Evolutionary conservation across 306 rosid genomes (phyloP).

Genomic region (Medicago ruthenica): DNA sequence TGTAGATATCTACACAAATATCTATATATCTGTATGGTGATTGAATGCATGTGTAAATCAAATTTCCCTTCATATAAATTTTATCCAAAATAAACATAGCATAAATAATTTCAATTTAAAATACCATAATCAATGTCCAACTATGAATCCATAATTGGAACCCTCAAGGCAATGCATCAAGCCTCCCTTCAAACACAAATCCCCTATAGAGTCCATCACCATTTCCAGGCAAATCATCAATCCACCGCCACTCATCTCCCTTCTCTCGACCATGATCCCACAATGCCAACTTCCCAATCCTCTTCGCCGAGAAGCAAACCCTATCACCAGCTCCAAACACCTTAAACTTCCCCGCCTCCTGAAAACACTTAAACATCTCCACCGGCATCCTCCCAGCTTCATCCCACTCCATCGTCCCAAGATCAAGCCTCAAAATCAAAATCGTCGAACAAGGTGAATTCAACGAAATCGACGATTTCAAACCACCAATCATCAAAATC

Average conservation of each 20-base stretch:
- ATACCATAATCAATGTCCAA: conserved; percentile 41
- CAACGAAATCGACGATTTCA: conserved; percentile 74
- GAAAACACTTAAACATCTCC: conserved; percentile 79
- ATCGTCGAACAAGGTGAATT: conserved; percentile 82
- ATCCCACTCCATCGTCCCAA: conserved; percentile 79
- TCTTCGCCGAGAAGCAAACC: conserved; percentile 82
- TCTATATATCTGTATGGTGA: neutral
- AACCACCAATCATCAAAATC: conserved; percentile 83
- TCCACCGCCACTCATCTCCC: conserved; percentile 76
- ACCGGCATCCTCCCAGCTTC: conserved; percentile 86
- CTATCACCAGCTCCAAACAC: conserved; percentile 77
- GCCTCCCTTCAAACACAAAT: conserved; percentile 77
- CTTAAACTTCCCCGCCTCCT: conserved; percentile 80
- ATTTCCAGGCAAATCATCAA: conserved; percentile 61
- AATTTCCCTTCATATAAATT: neutral
- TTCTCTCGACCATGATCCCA: conserved; percentile 59
- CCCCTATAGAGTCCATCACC: conserved; percentile 78
- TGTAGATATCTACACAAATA: neutral
- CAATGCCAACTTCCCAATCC: conserved; percentile 70
- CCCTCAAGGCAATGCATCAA: conserved; percentile 67
- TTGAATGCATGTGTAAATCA: neutral
- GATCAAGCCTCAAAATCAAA: conserved; percentile 69
- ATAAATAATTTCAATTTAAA: conserved; percentile 24
- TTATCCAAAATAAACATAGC: neutral
- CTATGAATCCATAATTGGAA: neutral